Evolutionary conservation across 306 rosid genomes (phyloP).

Genomic region (Castanea sativa): DNA sequence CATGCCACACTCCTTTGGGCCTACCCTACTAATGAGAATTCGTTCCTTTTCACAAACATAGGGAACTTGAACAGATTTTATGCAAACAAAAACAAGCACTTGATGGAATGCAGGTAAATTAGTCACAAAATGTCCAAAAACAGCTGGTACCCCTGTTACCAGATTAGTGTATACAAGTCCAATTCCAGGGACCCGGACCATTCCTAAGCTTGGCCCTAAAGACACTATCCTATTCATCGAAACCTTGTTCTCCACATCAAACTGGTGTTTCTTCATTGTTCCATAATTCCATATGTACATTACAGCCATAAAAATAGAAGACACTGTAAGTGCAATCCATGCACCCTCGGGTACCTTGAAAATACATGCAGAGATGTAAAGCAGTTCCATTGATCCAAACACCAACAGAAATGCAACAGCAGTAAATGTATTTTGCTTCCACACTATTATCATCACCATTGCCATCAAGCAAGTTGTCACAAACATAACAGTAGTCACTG

Average conservation of each 20-base stretch:
- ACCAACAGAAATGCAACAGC: conserved; percentile 46
- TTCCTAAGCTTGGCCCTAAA: conserved; percentile 59
- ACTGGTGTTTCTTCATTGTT: conserved; percentile 60
- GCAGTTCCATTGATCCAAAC: conserved; percentile 62
- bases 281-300: conserved; percentile 75
- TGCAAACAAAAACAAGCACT: conserved; percentile 58
- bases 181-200: conserved; percentile 65
- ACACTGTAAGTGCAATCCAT: conserved; percentile 55
- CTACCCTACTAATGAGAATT: conserved; percentile 53
- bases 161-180: conserved; percentile 57
- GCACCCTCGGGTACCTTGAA: conserved; percentile 62
- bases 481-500: conserved; percentile 62
- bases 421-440: conserved; percentile 50
- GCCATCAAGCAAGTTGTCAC: conserved; percentile 77
- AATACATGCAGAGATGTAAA: conserved; percentile 60
- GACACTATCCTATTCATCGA: conserved; percentile 47
- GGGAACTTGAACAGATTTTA: conserved; percentile 61
- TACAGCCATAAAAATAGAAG: conserved; percentile 39
- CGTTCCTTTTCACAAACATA: conserved; percentile 46
- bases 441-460: conserved; percentile 56
- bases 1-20: conserved; percentile 65
- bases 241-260: conserved; percentile 69
- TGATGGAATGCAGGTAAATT: conserved; percentile 71
- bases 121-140: conserved; percentile 67
- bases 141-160: conserved; percentile 49